phyloP scores from a whole-genome alignment of 108 stramenopile species.

The Aurantiochytrium sp. region DNA sequence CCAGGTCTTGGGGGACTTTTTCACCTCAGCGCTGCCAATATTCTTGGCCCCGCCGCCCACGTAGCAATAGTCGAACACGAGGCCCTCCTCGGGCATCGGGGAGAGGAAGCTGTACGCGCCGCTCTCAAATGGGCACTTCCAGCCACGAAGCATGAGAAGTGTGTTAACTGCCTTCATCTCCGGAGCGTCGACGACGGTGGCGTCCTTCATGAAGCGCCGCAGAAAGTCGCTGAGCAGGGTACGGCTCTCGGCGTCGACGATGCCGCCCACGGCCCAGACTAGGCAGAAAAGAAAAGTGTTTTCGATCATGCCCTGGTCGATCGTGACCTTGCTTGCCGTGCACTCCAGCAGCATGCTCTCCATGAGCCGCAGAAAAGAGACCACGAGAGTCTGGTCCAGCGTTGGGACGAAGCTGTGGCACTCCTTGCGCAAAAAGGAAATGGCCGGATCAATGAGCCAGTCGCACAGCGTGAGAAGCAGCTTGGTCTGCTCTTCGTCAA shows the following conservation, averaged over 20 bases:
- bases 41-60: constrained; percentile 38
- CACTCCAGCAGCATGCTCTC: constrained; percentile 58
- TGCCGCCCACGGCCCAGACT: background rate
- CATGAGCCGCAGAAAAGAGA: constrained; percentile 49
- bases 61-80: constrained; percentile 54
- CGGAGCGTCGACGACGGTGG: background rate
- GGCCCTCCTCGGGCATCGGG: constrained; percentile 38
- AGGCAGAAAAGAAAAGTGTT: constrained; percentile 5
- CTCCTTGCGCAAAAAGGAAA: constrained; percentile 53
- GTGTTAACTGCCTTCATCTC: constrained; percentile 6
- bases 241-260: background rate
- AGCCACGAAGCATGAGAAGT: constrained; percentile 41
- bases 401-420: constrained; percentile 57
- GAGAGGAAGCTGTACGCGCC: background rate
- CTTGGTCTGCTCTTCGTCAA: constrained; percentile 24
- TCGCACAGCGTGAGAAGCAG: constrained; percentile 45
- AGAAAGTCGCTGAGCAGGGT: background rate
- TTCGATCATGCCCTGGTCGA: constrained; percentile 24
- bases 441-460: constrained; percentile 61
- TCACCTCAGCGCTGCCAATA: background rate
- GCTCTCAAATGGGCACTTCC: constrained; percentile 36
- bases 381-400: constrained; percentile 60
- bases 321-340: constrained; percentile 41
- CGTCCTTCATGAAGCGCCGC: constrained; percentile 9
- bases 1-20: constrained; percentile 39